Conservation (phyloP, 2,329 filamentous ascomycete genomes). For the Beauveria scarabaeidicola region DNA sequence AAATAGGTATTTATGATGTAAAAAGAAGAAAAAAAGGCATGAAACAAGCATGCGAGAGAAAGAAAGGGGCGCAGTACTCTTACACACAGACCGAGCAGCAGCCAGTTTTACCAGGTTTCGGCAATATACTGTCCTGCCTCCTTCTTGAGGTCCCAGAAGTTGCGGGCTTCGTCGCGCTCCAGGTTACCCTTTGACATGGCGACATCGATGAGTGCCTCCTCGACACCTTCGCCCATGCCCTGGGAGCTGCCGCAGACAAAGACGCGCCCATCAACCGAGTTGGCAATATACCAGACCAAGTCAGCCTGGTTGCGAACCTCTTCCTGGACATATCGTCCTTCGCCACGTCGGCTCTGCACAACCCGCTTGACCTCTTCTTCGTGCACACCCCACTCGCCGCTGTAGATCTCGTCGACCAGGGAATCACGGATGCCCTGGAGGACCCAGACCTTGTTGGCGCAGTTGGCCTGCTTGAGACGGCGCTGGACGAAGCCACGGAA, state of each 20-base stretch:
- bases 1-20: neutral
- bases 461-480: conserved; percentile 85
- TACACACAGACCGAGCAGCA: neutral
- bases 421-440: conserved; percentile 91
- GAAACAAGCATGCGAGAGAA: neutral
- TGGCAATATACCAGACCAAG: conserved; percentile 97
- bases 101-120: conserved; percentile 51
- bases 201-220: conserved; percentile 77
- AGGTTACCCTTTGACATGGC: conserved; percentile 89
- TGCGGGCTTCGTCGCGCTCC: conserved; percentile 68
- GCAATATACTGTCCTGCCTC: conserved; percentile 93
- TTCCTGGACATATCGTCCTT: conserved; percentile 90
- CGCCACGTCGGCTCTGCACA: conserved; percentile 65
- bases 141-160: conserved; percentile 90
- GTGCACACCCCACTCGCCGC: conserved; percentile 90
- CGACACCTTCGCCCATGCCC: conserved; percentile 92
- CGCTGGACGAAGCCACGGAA: conserved; percentile 98
- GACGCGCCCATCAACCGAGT: conserved; percentile 86
- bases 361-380: conserved; percentile 80
- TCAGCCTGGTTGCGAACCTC: conserved; percentile 87
- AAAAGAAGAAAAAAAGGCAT: neutral
- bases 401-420: conserved; percentile 91
- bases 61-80: neutral
- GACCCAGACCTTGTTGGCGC: conserved; percentile 96
- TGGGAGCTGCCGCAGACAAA: conserved; percentile 94